These are phyloP conservation scores for Singerocomus inundabilis DNA, from an alignment of 1,284 basidiomycete genomes.

Conservation along the genomic window DNA sequence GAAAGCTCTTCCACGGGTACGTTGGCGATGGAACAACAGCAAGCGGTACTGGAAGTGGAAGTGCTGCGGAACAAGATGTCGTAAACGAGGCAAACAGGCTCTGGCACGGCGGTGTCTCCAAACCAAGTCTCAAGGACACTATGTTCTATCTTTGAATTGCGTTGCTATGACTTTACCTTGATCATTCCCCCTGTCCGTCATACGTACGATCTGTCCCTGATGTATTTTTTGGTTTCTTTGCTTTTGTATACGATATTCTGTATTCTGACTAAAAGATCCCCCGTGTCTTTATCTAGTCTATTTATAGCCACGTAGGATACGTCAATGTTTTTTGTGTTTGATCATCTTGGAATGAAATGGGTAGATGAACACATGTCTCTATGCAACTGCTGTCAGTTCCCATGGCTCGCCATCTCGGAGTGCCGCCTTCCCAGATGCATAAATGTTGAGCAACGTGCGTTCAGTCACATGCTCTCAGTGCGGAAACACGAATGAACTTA, in stretches of 20 bases:
- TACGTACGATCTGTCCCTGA: background rate
- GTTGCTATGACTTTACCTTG: background rate
- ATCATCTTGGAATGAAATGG: background rate
- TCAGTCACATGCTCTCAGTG: conserved; percentile 12
- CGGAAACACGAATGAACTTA: background rate
- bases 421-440: background rate
- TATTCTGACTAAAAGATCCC: background rate
- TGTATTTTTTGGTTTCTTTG: background rate
- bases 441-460: too few relatives aligned
- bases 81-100: conserved; percentile 48
- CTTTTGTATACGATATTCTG: background rate
- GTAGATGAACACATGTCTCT: background rate
- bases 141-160: conserved; percentile 71
- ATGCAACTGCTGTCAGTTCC: conserved; percentile 5
- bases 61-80: conserved; percentile 45
- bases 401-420: conserved; percentile 5
- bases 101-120: conserved; percentile 60
- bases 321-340: background rate
- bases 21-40: conserved; percentile 29
- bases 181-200: background rate
- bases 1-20: conserved; percentile 62
- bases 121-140: conserved; percentile 51
- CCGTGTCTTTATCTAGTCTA: background rate
- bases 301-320: background rate
- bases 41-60: conserved; percentile 27